Conservation (phyloP, 2,329 filamentous ascomycete species). For the Zarea fungicola region DNA sequence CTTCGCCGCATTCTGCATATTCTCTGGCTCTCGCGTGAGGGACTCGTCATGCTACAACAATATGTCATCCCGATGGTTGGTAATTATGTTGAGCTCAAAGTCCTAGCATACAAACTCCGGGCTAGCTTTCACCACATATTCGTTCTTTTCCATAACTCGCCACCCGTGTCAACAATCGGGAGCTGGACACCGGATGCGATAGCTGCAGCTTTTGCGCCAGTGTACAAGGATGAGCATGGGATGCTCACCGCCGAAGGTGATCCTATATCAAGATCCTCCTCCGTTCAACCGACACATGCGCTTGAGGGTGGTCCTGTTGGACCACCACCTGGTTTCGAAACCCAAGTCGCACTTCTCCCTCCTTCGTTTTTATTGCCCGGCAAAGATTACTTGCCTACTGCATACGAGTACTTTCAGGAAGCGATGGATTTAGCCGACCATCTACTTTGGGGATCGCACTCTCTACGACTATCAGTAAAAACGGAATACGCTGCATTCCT, state of each 20-base stretch:
- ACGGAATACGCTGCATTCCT: constrained; percentile 90
- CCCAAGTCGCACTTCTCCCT: constrained; percentile 33
- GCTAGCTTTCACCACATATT: constrained; percentile 97
- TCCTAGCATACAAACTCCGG: constrained; percentile 84
- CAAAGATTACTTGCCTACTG: constrained; percentile 75
- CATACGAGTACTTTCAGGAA: constrained; percentile 73
- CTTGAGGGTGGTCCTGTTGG: constrained; percentile 56
- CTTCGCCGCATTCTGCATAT: constrained; percentile 83
- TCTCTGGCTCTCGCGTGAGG: constrained; percentile 91
- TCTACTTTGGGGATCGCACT: constrained; percentile 81
- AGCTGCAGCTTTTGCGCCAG: constrained; percentile 31
- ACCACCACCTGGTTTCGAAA: constrained; percentile 50
- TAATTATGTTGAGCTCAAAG: constrained; percentile 75
- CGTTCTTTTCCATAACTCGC: constrained; percentile 91
- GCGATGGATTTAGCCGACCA: constrained; percentile 69
- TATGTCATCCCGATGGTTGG: constrained; percentile 82
- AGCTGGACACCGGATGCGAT: constrained; percentile 44
- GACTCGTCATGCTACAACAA: constrained; percentile 77
- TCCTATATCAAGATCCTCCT: constrained; percentile 35
- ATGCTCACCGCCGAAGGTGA: constrained; percentile 42
- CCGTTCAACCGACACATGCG: constrained; percentile 43
- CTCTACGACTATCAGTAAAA: constrained; percentile 81
- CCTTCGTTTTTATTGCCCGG: constrained; percentile 76
- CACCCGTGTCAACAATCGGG: constrained; percentile 61
- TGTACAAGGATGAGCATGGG: constrained; percentile 39